Conservation (phyloP, 2,329 filamentous ascomycete species). For the Sarocladium oryzae region DNA sequence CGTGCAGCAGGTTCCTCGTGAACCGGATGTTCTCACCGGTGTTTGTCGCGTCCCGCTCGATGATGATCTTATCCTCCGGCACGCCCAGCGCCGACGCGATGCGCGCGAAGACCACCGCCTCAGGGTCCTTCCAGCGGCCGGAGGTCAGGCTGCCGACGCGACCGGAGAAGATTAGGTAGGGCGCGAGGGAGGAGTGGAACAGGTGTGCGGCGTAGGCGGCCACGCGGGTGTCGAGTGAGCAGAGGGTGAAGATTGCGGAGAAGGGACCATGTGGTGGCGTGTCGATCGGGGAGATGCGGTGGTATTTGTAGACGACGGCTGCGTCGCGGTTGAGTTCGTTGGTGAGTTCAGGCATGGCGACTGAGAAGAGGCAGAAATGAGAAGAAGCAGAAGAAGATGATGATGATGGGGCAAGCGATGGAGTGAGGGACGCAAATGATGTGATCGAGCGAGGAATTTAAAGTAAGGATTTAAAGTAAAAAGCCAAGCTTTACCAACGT, state of each 20-base stretch:
- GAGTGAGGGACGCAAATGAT: not conserved
- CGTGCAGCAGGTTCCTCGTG: slow-evolving; percentile 28
- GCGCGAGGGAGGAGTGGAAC: slow-evolving; percentile 31
- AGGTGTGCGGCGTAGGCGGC: slow-evolving; percentile 35
- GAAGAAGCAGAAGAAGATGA: not conserved
- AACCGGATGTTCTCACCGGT: slow-evolving; percentile 42
- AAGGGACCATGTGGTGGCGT: slow-evolving; percentile 22
- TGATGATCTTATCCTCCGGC: slow-evolving; percentile 28
- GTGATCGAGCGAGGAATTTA: not conserved
- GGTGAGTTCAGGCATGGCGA: not conserved
- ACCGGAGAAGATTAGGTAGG: slow-evolving; percentile 38
- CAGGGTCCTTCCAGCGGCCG: slow-evolving; percentile 30
- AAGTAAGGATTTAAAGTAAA: not conserved
- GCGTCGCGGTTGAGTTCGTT: slow-evolving; percentile 23
- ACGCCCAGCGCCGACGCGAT: slow-evolving; percentile 34
- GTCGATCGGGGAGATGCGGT: slow-evolving; percentile 23
- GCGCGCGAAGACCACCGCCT: slow-evolving; percentile 36
- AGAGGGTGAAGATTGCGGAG: slow-evolving; percentile 40
- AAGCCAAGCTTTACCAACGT: slow-evolving; percentile 5
- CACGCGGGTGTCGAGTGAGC: slow-evolving; percentile 39
- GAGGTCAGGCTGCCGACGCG: slow-evolving; percentile 34
- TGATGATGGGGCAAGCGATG: not conserved
- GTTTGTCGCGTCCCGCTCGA: slow-evolving; percentile 35
- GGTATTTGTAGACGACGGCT: slow-evolving; percentile 35
- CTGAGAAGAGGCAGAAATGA: not conserved